A percentile compares a stretch with the other conserved stretches of the same genome.
These are phyloP conservation scores for Xylaria sp. DNA, from an alignment of 2,329 filamentous ascomycete genomes.

Conservation along the genomic window DNA sequence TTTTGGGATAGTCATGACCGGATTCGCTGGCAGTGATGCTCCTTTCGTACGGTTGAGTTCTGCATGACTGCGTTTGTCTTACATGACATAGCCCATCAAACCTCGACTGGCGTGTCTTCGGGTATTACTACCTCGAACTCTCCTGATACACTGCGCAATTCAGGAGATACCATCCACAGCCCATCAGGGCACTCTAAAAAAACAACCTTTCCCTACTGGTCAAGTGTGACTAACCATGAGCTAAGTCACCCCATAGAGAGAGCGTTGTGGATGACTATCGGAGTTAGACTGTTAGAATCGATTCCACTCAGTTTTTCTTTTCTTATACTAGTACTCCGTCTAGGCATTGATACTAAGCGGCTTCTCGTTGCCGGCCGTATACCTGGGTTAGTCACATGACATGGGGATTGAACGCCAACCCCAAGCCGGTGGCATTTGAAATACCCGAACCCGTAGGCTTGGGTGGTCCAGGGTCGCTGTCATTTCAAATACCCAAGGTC, in stretches of 20 bases:
- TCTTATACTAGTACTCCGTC: background rate
- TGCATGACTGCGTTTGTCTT: constrained; percentile 21
- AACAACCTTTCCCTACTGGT: background rate
- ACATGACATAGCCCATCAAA: constrained; percentile 25
- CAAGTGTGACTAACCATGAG: background rate
- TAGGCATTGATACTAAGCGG: background rate
- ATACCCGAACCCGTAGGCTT: constrained; percentile 33
- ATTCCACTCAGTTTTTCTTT: background rate
- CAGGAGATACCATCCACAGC: background rate
- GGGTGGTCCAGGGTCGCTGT: constrained; percentile 31
- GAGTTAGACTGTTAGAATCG: constrained; percentile 7
- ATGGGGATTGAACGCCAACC: constrained; percentile 3
- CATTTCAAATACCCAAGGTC: constrained; percentile 36
- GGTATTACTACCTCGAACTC: constrained; percentile 30
- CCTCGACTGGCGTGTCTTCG: constrained; percentile 24
- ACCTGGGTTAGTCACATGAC: constrained; percentile 13
- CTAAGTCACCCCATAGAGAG: background rate
- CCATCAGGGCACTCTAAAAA: background rate
- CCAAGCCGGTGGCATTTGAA: constrained; percentile 31
- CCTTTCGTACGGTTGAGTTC: constrained; percentile 28
- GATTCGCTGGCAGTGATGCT: constrained; percentile 20
- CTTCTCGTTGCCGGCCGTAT: constrained; percentile 13
- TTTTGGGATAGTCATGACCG: constrained; percentile 30
- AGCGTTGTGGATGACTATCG: background rate
- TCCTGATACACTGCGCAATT: constrained; percentile 25